These are phyloP conservation scores for Tephrocybe rancida DNA, from an alignment of 768 basidiomycete genomes.

Conservation along the genomic window DNA sequence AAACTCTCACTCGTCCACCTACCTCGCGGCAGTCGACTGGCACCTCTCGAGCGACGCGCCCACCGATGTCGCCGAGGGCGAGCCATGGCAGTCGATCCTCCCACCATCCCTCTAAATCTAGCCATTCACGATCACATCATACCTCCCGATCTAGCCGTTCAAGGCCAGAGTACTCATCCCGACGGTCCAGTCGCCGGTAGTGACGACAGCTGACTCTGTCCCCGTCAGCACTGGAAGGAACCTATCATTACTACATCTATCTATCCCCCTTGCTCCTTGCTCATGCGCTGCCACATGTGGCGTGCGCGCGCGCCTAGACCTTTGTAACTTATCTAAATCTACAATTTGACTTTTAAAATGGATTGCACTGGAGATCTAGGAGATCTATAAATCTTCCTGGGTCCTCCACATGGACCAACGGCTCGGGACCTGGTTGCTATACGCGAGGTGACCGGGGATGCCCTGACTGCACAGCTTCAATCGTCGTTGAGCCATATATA, in stretches of 20 bases:
- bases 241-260: no score
- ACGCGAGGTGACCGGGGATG: no score
- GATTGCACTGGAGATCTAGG: neutral
- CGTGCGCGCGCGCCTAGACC: neutral
- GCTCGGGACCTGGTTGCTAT: no score
- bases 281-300: neutral
- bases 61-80: slow-evolving; percentile 12
- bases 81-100: slow-evolving; percentile 7
- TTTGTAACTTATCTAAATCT: neutral
- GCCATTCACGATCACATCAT: slow-evolving; percentile 1
- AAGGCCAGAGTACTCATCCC: slow-evolving; percentile 9
- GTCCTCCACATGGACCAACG: no score
- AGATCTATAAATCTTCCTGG: neutral
- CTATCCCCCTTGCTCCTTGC: neutral
- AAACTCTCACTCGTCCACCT: slow-evolving; percentile 13
- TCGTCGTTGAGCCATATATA: no score
- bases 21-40: slow-evolving; percentile 12
- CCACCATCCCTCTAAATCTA: neutral
- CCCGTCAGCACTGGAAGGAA: neutral
- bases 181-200: slow-evolving; percentile 13
- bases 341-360: no score
- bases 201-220: neutral
- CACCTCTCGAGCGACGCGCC: slow-evolving; percentile 10
- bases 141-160: neutral
- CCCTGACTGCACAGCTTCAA: no score